Evolutionary conservation across 139 green algal genomes (phyloP).

Genomic region (Picochlorum sp.): DNA sequence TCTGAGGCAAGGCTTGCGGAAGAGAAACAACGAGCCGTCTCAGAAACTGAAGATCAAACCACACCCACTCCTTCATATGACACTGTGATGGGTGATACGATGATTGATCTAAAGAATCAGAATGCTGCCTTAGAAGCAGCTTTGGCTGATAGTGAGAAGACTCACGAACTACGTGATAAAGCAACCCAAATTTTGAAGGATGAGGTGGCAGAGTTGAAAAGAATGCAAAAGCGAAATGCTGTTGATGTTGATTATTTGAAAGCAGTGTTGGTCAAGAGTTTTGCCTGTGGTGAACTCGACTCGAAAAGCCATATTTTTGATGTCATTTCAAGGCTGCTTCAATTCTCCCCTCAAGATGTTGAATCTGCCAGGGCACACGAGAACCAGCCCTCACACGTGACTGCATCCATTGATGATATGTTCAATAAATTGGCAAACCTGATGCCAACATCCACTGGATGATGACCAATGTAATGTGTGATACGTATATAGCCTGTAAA

Average conservation of each 20-base stretch:
- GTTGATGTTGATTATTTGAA: constrained; percentile 43
- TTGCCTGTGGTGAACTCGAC: constrained; percentile 36
- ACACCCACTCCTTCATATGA: not conserved
- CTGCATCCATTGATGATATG: not conserved
- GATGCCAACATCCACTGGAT: too few species aligned
- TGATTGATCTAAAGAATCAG: not conserved
- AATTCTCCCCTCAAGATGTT: constrained; percentile 39
- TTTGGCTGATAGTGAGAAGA: constrained; percentile 25
- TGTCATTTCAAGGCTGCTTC: constrained; percentile 35
- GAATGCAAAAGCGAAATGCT: constrained; percentile 12
- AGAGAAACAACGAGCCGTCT: too few species aligned
- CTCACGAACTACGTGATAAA: constrained; percentile 36
- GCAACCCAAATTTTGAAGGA: constrained; percentile 40
- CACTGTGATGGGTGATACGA: not conserved
- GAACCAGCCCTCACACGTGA: not conserved
- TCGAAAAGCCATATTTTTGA: constrained; percentile 27
- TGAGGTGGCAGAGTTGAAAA: constrained; percentile 37
- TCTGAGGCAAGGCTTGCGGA: too few species aligned
- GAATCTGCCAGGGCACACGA: not conserved
- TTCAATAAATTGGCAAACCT: not conserved
- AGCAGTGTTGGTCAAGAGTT: constrained; percentile 34
- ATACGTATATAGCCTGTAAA: too few species aligned
- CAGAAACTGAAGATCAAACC: not conserved
- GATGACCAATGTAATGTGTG: too few species aligned
- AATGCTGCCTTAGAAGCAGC: not conserved